phyloP scores from a whole-genome alignment of 2,329 filamentous ascomycete species.

The Diatrype stigma region DNA sequence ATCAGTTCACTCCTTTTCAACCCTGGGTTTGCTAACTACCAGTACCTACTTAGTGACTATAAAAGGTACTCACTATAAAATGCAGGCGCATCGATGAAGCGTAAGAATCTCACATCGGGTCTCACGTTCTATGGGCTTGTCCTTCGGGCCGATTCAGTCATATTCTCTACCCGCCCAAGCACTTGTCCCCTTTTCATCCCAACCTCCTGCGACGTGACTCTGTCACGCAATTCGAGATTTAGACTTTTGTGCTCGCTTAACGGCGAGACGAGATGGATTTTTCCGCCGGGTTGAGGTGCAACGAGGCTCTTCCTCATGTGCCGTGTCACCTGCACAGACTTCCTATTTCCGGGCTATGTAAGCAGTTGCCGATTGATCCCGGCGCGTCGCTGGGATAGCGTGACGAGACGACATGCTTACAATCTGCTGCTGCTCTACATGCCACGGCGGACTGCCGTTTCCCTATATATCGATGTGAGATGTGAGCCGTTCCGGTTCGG shows the following conservation, averaged over 20 bases:
- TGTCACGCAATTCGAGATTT: background rate
- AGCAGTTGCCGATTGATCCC: background rate
- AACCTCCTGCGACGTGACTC: background rate
- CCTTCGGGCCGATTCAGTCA: background rate
- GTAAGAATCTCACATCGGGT: no score
- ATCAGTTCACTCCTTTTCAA: no score
- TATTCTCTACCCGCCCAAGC: background rate
- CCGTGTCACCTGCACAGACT: background rate
- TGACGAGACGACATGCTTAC: background rate
- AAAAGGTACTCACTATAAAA: no score
- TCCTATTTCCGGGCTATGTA: background rate
- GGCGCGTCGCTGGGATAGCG: background rate
- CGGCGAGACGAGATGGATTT: background rate
- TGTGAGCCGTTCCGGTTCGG: background rate
- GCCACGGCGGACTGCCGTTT: background rate
- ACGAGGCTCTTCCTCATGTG: background rate
- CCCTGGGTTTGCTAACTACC: no score
- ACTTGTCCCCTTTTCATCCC: background rate
- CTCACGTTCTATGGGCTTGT: no score
- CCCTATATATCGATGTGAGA: background rate
- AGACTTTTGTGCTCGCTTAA: background rate
- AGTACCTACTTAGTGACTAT: no score
- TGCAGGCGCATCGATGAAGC: no score
- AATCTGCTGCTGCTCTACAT: background rate
- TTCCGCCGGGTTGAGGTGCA: background rate